Base-by-base conservation (phyloP, 2,329 filamentous ascomycete genomes). In the Claviceps arundinis region DNA sequence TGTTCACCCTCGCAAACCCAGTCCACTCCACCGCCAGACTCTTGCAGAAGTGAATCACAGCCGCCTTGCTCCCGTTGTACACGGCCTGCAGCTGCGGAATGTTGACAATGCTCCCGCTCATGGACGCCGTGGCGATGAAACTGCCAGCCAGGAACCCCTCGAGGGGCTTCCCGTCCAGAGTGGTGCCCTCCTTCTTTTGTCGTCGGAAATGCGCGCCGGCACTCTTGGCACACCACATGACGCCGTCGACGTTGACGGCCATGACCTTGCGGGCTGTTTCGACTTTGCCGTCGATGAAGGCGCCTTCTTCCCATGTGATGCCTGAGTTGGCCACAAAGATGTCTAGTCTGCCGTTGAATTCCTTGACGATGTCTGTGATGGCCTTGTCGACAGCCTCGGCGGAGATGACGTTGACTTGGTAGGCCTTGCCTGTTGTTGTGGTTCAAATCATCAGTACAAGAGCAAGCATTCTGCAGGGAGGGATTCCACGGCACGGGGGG, bases 301-400 rank as follows among this genome's bases (percentile, higher is more conserved):
- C 64, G 0, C 84, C 83, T 54, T 87, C 74, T 2, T 77, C 82
- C 85, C 85, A 90, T 0, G 82, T 76, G 50, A 89, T 82, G 50
- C 86, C 86, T 14, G 83, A 82, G 63, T 93, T 91, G 59, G 87
- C 86, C 45, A 90, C 79, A 60, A 91, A 89, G 58, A 89, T 73
- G 60, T 90, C 87, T 8, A 91, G 77, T 5, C 85, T 79, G 54
- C 82, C 82, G 62, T 85, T 82, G 68, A 90, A 85, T 16, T 90
- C 85, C 54, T 71, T 64, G 44, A 82, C 69, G 56, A 79, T 75
- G 7, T 70, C 65, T 54, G 74, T 67, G 42, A 84, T 71, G 9
- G 75, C 71, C 16, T 67, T 62, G 38, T 75, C 68, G 11, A 82
- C 75, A 4, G 72, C 69, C 19, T 77, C 73, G 57, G 71, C 73